Evolutionary conservation across 768 basidiomycete genomes (phyloP), one percentile per base, ranked within the genome.

Genomic region (Phanerochaete carnosa): DNA sequence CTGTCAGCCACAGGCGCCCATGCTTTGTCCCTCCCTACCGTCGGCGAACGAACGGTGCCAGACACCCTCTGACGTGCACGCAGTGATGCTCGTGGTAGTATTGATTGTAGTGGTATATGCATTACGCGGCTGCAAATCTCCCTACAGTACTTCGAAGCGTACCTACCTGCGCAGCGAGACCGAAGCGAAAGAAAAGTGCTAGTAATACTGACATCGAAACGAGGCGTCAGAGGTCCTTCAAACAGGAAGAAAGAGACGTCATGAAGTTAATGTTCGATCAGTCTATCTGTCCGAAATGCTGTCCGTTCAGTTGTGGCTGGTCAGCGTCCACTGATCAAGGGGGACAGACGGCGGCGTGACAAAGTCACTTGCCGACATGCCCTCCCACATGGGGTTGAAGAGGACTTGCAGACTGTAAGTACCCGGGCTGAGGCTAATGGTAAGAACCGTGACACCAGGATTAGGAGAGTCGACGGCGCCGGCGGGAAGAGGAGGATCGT

Each of bases 341-440:
- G 85, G 68, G 19, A 98, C 94, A 37, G 79, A 79, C 9, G 79
- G 75, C 0, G 95, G 95, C 13, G 85, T 88, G 62, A 89, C 82
- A 73, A 85, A 88, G 67, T 75, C 74, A 66, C 77, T 79, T 49
- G 84, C 68, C 33, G 83, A 76, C 79, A 89, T 82, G 29, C 83
- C 86, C 39, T 79, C 73, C 94, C 95, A 98, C 68, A 96, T 91
- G n/a, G 96, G 97, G 73, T 85, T 94, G 77, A 98, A 90, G 70
- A 98, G 72, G 55, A 98, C 88, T 75, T 95, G 85, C 51, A 97
- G 73, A 16, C 77, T 89, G 74, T 92, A 88, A 50, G 76, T 75
- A n/a, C 93, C 94, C 19, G 87, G 84, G 28, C 82, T 74, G 13
- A 82, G 66, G 64, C 76, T 80, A 70, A 99, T 87, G 59, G 80